Conservation (phyloP, 768 basidiomycete genomes). For the Solioccasus polychromus region DNA sequence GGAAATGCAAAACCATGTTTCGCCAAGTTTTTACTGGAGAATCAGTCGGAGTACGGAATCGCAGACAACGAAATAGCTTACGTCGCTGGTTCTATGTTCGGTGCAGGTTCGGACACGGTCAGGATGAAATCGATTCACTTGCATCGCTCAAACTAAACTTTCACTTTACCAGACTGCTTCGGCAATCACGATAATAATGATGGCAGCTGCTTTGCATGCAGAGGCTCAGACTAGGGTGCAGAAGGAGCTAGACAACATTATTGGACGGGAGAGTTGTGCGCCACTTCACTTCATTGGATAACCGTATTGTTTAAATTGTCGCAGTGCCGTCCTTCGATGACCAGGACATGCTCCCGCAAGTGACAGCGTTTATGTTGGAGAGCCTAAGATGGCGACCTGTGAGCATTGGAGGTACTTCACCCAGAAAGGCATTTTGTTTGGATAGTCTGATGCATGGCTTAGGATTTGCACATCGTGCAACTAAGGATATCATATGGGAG, state of each 20-base stretch:
- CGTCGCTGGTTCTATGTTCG: slow-evolving; percentile 42
- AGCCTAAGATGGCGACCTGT: slow-evolving; percentile 38
- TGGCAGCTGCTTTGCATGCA: slow-evolving; percentile 53
- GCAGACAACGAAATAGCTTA: slow-evolving; percentile 37
- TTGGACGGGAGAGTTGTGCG: slow-evolving; percentile 39
- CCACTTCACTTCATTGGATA: no score
- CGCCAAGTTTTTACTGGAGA: slow-evolving; percentile 36
- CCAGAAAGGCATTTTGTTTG: not conserved
- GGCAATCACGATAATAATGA: slow-evolving; percentile 50
- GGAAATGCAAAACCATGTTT: slow-evolving; percentile 31
- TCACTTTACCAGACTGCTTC: slow-evolving; percentile 32
- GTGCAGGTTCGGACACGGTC: slow-evolving; percentile 42
- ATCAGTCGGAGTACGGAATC: slow-evolving; percentile 31
- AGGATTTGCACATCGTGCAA: slow-evolving; percentile 62
- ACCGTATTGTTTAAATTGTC: not conserved
- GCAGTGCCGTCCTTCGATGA: slow-evolving; percentile 39
- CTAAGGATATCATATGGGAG: slow-evolving; percentile 46
- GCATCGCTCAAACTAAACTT: not conserved
- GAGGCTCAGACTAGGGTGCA: slow-evolving; percentile 49
- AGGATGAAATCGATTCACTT: slow-evolving; percentile 1
- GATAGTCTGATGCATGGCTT: slow-evolving; percentile 20
- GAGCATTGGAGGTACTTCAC: slow-evolving; percentile 23
- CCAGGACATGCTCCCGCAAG: slow-evolving; percentile 31
- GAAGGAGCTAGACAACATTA: slow-evolving; percentile 49
- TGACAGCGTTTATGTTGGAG: slow-evolving; percentile 37